Conservation (phyloP, 2,329 filamentous ascomycete genomes). For the Rhinocladiella similis region DNA sequence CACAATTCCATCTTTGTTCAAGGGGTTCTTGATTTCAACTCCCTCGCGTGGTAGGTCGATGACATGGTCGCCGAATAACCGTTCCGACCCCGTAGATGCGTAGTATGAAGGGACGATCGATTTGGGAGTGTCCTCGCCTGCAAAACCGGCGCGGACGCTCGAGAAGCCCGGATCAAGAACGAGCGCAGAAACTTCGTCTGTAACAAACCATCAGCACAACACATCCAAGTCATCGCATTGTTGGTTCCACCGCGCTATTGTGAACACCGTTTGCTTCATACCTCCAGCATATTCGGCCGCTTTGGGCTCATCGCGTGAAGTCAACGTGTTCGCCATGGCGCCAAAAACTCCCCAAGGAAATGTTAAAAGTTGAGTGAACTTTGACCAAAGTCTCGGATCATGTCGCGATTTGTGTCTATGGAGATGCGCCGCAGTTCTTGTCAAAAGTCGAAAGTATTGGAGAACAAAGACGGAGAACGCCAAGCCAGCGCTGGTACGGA, state of each 20-base stretch:
- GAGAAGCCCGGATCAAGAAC: slow-evolving; percentile 95
- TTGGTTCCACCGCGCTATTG: too few relatives aligned
- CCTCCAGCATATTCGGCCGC: slow-evolving; percentile 51
- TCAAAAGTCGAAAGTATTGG: too few relatives aligned
- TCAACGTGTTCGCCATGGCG: slow-evolving; percentile 24
- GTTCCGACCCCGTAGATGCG: slow-evolving; percentile 59
- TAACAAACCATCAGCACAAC: background rate
- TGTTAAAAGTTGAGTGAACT: background rate
- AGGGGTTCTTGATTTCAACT: slow-evolving; percentile 88
- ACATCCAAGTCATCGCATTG: too few relatives aligned
- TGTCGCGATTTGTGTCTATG: background rate
- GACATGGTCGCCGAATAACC: slow-evolving; percentile 85
- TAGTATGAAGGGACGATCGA: slow-evolving; percentile 90
- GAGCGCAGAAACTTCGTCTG: slow-evolving; percentile 95
- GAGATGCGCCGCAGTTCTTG: too few relatives aligned
- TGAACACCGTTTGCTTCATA: slow-evolving; percentile 31
- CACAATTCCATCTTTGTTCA: slow-evolving; percentile 83
- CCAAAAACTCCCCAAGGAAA: background rate
- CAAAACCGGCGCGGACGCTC: slow-evolving; percentile 89
- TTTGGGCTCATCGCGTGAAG: slow-evolving; percentile 37
- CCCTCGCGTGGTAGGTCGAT: slow-evolving; percentile 73
- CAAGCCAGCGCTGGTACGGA: background rate
- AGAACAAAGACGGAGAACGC: background rate
- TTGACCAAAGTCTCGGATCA: background rate
- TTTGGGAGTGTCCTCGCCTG: slow-evolving; percentile 96